Conservation (phyloP, 163 green algal species). For the Volvox carteri region DNA sequence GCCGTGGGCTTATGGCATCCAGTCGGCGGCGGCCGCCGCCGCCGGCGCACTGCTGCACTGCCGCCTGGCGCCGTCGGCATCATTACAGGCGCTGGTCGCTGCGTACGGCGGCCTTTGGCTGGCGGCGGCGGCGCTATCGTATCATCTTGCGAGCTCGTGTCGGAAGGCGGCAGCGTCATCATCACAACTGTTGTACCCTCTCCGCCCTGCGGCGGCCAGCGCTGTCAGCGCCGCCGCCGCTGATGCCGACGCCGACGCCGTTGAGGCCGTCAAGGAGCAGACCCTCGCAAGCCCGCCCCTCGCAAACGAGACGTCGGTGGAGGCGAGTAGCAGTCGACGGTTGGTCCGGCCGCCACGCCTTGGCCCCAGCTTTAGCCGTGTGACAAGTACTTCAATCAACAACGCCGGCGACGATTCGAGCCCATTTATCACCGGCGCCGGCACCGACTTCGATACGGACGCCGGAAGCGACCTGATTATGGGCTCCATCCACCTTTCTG, state of each 20-base stretch:
- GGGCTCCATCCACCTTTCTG: not conserved
- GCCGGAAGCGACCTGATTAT: not conserved
- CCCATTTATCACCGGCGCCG: too few relatives aligned
- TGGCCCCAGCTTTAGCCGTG: not conserved
- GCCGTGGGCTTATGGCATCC: not conserved
- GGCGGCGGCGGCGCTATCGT: not conserved
- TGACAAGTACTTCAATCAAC: not conserved
- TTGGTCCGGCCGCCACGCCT: not conserved
- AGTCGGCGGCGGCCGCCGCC: not conserved
- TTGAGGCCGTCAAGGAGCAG: not conserved
- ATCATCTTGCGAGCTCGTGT: not conserved
- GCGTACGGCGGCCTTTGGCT: constrained; percentile 15
- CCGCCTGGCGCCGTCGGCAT: not conserved
- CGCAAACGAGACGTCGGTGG: not conserved
- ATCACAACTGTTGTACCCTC: too few relatives aligned
- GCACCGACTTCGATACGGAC: not conserved
- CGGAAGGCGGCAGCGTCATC: too few relatives aligned
- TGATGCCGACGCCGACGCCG: not conserved
- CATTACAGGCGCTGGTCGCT: not conserved
- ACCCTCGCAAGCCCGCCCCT: too few relatives aligned
- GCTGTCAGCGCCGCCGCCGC: not conserved
- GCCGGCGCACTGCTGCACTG: not conserved
- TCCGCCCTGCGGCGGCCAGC: not conserved
- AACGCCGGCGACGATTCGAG: not conserved
- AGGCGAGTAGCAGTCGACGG: too few relatives aligned